Conservation (phyloP, 2,329 filamentous ascomycete genomes). For the Saccharata proteae region DNA sequence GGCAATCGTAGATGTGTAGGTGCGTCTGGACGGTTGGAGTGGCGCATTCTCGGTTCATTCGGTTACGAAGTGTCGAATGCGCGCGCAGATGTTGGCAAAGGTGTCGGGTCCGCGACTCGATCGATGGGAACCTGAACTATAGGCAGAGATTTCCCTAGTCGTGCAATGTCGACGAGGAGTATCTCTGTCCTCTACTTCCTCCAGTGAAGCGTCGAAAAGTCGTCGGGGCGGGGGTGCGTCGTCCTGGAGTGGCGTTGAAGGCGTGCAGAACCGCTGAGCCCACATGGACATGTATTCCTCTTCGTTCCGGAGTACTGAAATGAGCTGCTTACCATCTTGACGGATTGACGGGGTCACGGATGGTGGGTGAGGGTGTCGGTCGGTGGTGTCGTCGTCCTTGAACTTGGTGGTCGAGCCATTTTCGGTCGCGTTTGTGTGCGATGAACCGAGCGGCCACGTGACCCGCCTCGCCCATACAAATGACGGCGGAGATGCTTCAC, state of each 20-base stretch:
- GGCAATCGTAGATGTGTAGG: no score
- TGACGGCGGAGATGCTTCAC: no score
- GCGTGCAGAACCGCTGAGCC: background rate
- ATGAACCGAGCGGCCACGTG: no score
- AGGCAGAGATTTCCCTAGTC: background rate
- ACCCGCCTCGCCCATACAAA: background rate
- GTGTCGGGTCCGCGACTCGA: no score
- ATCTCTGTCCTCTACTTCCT: no score
- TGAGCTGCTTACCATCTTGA: slow-evolving; percentile 27
- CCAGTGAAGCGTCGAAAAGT: no score
- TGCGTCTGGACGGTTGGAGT: no score
- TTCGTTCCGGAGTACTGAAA: background rate
- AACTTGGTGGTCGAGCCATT: slow-evolving; percentile 14
- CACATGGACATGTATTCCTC: background rate
- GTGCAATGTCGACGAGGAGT: background rate
- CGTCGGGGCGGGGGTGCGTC: background rate
- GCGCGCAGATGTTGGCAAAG: no score
- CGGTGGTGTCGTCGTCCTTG: slow-evolving; percentile 17
- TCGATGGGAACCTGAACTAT: no score
- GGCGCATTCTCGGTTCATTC: no score
- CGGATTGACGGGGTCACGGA: slow-evolving; percentile 24
- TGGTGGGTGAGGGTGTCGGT: slow-evolving; percentile 18
- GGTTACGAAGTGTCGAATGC: no score
- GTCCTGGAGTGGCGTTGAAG: background rate
- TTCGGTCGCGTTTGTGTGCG: slow-evolving; percentile 17